Conservation (phyloP, 2,329 filamentous ascomycete species). For the Dactylonectria estremocensis region DNA sequence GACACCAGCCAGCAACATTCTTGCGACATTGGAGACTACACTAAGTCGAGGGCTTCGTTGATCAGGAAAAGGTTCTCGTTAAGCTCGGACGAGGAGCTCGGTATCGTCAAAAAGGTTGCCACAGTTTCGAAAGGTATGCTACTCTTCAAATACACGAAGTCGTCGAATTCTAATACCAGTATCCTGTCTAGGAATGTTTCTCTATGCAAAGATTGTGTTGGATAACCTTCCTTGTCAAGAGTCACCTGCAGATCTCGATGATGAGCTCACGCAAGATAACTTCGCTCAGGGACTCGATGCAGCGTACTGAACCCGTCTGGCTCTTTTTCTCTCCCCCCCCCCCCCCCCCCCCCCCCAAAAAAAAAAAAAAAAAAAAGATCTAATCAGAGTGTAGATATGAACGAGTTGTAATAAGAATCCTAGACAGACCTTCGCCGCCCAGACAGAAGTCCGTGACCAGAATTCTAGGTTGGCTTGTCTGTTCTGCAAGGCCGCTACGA, state of each 20-base stretch:
- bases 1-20: neutral
- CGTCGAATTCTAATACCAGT: neutral
- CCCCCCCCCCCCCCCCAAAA: no score
- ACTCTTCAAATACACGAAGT: neutral
- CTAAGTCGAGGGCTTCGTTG: neutral
- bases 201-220: neutral
- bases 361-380: no score
- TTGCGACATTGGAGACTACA: neutral
- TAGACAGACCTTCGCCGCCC: neutral
- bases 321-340: no score
- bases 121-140: neutral
- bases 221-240: neutral
- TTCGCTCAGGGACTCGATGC: neutral
- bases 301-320: neutral
- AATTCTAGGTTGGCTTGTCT: neutral
- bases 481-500: neutral
- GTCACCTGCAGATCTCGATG: neutral
- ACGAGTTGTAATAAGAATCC: neutral
- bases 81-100: neutral
- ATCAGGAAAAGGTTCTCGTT: neutral
- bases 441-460: neutral
- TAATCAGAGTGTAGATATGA: neutral
- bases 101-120: neutral
- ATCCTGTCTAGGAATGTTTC: neutral
- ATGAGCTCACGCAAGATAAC: neutral